Base-by-base conservation (phyloP, 2,329 filamentous ascomycete species). In the Periconia digitata region DNA sequence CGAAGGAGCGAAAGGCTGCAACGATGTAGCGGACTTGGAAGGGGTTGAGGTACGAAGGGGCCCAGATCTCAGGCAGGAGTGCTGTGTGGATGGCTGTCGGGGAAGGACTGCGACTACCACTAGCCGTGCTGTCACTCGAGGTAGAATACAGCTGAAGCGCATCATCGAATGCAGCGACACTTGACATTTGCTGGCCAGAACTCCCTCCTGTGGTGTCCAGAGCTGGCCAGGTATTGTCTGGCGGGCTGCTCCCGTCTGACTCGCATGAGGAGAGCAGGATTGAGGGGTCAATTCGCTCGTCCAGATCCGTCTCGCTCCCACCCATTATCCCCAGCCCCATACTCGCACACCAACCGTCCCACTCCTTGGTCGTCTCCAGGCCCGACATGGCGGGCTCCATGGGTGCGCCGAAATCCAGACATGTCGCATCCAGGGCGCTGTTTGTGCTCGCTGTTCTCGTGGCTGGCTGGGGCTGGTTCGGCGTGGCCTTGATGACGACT, bases 401-500 rank as follows among this genome's bases (percentile, higher is more conserved):
- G 7, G 37, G 17, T 7, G 37, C 20, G 21, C 37, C 37, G 20
- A 39, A 39, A 21, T 39, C 37, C 7, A 39, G 5, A 15, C 3
- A 22, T 18, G 8, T 8, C 13, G 8, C 8, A 13, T 39, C 13
- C 15, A 10, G 2, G 40, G 36, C 12, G 41, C 17, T 22, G 15
- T 17, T 23, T 21, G 38, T 5, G 6, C 23, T 22, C 38, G 40
- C 34, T n/a, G 29, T 41, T 45, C 44, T 39, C 48, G 40, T 43
- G 42, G 47, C 35, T 45, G 42, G 15, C 36, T 47, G 54, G 16
- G 42, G 43, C 18, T 58, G 29, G 34, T 63, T 58, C 18, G 56
- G 60, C 17, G 56, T 59, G 3, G 50, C 50, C 20, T 58, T 56
- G 34, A 66, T 59, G 8, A 65, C 54, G 12, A 64, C 58, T 46